Conservation (phyloP, 495 filamentous ascomycete genomes). For the Daldinia concentrica region DNA sequence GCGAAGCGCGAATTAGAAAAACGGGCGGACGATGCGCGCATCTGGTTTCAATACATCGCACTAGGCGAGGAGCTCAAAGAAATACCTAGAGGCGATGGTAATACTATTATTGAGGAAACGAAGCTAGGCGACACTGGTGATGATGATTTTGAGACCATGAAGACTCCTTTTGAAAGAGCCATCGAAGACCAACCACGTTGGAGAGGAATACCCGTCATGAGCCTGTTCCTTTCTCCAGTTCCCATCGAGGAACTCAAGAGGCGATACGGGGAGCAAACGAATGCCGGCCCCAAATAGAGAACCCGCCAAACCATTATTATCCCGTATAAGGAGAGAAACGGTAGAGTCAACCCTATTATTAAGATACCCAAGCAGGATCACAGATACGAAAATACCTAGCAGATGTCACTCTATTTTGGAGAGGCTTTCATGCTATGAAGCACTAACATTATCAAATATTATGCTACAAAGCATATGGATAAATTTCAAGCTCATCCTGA, state of each 20-base stretch:
- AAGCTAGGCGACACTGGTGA: conserved; percentile 48
- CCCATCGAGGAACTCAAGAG: conserved; percentile 60
- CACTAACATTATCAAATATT: not conserved
- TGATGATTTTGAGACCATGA: conserved; percentile 66
- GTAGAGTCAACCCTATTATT: not conserved
- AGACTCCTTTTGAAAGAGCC: conserved; percentile 56
- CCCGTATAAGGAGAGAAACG: not conserved
- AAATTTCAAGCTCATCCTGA: conserved; percentile 22
- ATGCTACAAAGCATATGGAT: not conserved
- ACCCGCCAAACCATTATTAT: not conserved
- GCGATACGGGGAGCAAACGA: conserved; percentile 46
- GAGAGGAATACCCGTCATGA: conserved; percentile 59
- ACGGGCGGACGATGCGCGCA: conserved; percentile 27
- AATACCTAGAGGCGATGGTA: conserved; percentile 35
- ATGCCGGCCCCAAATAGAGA: conserved; percentile 7
- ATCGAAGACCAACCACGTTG: conserved; percentile 45
- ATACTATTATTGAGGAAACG: conserved; percentile 53
- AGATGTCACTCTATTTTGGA: not conserved
- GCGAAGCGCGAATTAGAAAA: conserved; percentile 66
- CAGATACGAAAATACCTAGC: not conserved
- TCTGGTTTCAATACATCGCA: conserved; percentile 71
- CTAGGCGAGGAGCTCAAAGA: conserved; percentile 45
- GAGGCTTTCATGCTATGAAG: conserved; percentile 9
- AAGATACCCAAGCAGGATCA: conserved; percentile 4
- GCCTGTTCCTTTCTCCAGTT: conserved; percentile 66